These are phyloP conservation scores for Pyrus bretschneideri DNA, from an alignment of 306 rosid genomes.

Conservation along the genomic window DNA sequence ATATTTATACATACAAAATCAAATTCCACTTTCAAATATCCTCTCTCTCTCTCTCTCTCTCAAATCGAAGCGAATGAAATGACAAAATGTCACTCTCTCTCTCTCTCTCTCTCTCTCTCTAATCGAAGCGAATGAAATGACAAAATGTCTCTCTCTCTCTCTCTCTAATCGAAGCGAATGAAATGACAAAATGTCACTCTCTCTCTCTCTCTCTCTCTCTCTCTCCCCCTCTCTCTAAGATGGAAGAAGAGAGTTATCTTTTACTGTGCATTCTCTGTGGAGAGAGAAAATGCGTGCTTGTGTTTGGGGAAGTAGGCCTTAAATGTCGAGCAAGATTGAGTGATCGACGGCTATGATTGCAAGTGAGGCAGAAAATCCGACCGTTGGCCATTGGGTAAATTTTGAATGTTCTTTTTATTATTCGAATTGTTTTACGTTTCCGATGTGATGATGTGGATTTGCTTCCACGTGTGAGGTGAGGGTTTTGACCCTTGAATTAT, in stretches of 20 bases:
- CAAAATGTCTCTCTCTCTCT: too few species aligned
- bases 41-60: background rate
- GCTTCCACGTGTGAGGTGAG: constrained; percentile 39
- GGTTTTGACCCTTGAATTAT: background rate
- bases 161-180: too few species aligned
- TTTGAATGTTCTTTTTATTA: constrained; percentile 40
- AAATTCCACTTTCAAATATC: constrained; percentile 60
- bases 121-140: too few species aligned
- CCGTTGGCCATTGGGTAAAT: constrained; percentile 54
- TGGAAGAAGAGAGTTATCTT: constrained; percentile 10
- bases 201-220: too few species aligned
- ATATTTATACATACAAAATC: constrained; percentile 12
- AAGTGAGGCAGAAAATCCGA: constrained; percentile 34
- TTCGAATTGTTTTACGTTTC: constrained; percentile 16
- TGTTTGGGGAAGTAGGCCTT: constrained; percentile 4
- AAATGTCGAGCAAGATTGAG: constrained; percentile 27
- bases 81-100: constrained; percentile 31
- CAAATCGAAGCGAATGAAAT: constrained; percentile 27
- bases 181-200: too few species aligned
- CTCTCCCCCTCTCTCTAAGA: too few species aligned
- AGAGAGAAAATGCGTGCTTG: background rate
- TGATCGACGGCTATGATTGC: constrained; percentile 41
- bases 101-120: constrained; percentile 11
- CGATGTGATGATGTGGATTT: constrained; percentile 31
- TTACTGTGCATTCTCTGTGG: background rate